Base-by-base conservation (phyloP, 2,329 filamentous ascomycete species). In the Mycocentrospora acerina region DNA sequence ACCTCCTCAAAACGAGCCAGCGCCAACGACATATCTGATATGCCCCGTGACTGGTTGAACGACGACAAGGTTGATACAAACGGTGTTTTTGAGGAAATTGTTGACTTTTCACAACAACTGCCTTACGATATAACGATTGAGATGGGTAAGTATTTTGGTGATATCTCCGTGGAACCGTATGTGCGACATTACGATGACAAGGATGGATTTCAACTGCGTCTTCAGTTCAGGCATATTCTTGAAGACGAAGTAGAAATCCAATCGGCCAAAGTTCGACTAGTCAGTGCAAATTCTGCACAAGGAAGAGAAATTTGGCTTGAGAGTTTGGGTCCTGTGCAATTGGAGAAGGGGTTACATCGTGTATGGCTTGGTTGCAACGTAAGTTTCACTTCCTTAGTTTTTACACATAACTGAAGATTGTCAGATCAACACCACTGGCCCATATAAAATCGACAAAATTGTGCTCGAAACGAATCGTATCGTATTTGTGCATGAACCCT, bases 361-460 rank as follows among this genome's bases (percentile, higher is more conserved):
- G 54, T 80, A 28, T 68, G 75, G 47, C 69, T 82, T 18, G 70
- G 73, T 66, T 74, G 62, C 51, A 72, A 70, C 53, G 62, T 67
- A 40, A 36, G 56, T 48, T 54, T 18, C 11, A 7, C 12, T 13
- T 12, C 29, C 11, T 17, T n/a, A 5, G 13, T 4, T 25, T 4
- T 3, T 8, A 10, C 7, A 2, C 14, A n/a, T 6, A 38, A 13
- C 64, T 73, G 50, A 74, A 42, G 19, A 5, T 3, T 15, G 1
- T 7, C 26, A 86, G 80, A 71, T 79, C 12, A 78, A 81, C 24
- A 79, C 87, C 3, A 80, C 85, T 15, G 90, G 90, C 1, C 79
- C 78, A 17, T 96, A 89, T 57, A 78, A 82, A 41, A 78, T 93
- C 29, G 86, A 90, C 52, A 82, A 83, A 48, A 73, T 95, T 25